Evolutionary conservation across 805 yeast genomes (phyloP), one percentile per base, ranked within the genome.

Genomic region (Blastobotrys robertii): DNA sequence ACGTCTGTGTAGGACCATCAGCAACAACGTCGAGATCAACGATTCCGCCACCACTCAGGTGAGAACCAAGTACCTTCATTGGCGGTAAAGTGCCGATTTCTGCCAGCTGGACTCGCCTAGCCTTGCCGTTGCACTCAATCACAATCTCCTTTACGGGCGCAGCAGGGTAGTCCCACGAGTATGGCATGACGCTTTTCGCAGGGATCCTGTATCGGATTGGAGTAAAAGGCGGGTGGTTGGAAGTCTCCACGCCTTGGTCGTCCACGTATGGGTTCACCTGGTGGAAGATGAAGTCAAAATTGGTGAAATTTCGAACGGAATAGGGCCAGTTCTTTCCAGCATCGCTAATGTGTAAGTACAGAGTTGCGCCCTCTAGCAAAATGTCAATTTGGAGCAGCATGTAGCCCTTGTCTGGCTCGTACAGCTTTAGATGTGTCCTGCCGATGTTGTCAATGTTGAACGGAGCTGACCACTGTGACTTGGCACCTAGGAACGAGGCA

Each of bases 91-190:
- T 81, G 16, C 99, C 99, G 53, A 92, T 90, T 59, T 92, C 97
- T 0, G 95, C 92, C 41, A 92, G 63, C 54, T 86, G 94, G 14
- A 94, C 72, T 38, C 77, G 76, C 45, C 97, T 70, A 56, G 83
- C 88, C 25, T 80, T 69, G 1, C 84, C 83, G 39, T 80, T 81
- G 8, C 82, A 70, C 45, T 87, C 69, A 30, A 92, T 61, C 3
- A 86, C 71, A 29, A 92, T 63, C 55, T 88, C 96, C 59, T 87
- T 88, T 37, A 81, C 73, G 8, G 75, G 66, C 0, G 95, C 97
- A 41, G 94, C 86, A 1, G 98, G 98, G 63, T 75, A 92, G 59
- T 92, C 98, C 88, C 96, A 92, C 0, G 98, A 85, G 60, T 92
- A 92, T 0, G 97, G 96, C 97, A 92, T 92, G 2, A 86, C 94